Base-by-base conservation (phyloP, 129 eudicot genomes). In the Apium graveolens region DNA sequence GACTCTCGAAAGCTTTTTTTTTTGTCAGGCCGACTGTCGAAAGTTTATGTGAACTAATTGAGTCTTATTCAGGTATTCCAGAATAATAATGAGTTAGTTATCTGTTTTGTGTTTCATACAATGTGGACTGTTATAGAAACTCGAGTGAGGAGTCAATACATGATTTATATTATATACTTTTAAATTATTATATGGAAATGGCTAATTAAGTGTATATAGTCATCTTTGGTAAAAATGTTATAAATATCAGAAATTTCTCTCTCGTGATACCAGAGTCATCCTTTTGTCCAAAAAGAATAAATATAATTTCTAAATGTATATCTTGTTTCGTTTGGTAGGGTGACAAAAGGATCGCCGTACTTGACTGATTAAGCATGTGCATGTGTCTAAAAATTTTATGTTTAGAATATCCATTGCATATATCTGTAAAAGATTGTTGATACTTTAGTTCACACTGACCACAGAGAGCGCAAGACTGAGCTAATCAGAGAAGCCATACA, bases 401-500 rank as follows among this genome's bases (percentile, higher is more conserved):
- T 70, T 38, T 20, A 63, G 17, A 27, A 31, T 27, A 66, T 66
- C 21, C 4, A 66, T 66, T 13, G 24, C 31, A 31, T 32, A 29
- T 29, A 66, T 66, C 6, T 72, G 35, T 72, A 72, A 24, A 72
- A 2, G 34, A 42, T 24, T 5, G 29, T 27, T 72, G 20, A 72
- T 37, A 17, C 24, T 38, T 72, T 24, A 72, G 63, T 76, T 71
- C 26, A 24, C 21, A 4, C 39, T 82, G 79, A 82, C 78, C 78
- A 43, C 87, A 96, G 99, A 71, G 97, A 96, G 73, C 90, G 83
- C 11, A 92, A 96, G 83, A 96, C 99, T 17, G 83, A 89, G 85
- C 84, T 92, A 73, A 92, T 96, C 80, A 83, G 91, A 78, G 97
- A 96, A 77, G 96, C 99, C 8, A 87, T 96, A 70, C 96, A 85